phyloP scores from a whole-genome alignment of 148 eudicot genomes.

The Bassia scoparia region DNA sequence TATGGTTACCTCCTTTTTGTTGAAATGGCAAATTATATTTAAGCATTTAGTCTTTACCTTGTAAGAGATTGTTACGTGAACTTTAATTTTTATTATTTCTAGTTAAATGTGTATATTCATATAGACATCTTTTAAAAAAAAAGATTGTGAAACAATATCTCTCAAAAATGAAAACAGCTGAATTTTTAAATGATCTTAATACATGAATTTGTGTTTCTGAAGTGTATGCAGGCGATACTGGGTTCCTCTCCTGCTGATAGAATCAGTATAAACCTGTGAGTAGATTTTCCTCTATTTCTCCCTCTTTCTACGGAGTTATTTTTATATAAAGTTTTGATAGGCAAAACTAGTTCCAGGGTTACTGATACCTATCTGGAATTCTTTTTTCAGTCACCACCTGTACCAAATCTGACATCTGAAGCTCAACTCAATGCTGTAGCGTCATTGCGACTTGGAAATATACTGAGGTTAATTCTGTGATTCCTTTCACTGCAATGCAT shows the following conservation, averaged over 20 bases:
- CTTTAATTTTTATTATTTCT: no score
- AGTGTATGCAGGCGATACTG: slow-evolving; percentile 93
- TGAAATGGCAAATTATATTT: not conserved
- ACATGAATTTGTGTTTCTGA: slow-evolving; percentile 23
- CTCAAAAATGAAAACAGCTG: no score
- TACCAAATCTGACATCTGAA: slow-evolving; percentile 61
- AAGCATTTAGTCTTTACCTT: no score
- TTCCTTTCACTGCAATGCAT: not conserved
- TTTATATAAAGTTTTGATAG: no score
- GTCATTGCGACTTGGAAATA: slow-evolving; percentile 72
- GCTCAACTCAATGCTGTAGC: slow-evolving; percentile 41
- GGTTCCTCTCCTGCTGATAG: slow-evolving; percentile 81
- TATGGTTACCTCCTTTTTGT: not conserved
- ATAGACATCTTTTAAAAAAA: no score
- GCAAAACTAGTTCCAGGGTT: not conserved
- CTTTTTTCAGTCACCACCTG: slow-evolving; percentile 59
- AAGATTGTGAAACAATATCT: no score
- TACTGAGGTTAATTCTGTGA: slow-evolving; percentile 56
- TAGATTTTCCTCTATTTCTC: not conserved
- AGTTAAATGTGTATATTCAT: no score
- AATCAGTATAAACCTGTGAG: slow-evolving; percentile 76
- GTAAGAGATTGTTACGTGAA: no score
- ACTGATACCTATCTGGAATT: slow-evolving; percentile 17
- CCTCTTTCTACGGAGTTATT: not conserved
- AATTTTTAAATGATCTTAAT: slow-evolving; percentile 6